Conservation (phyloP, 805 yeast species). For the Pichia occidentalis region DNA sequence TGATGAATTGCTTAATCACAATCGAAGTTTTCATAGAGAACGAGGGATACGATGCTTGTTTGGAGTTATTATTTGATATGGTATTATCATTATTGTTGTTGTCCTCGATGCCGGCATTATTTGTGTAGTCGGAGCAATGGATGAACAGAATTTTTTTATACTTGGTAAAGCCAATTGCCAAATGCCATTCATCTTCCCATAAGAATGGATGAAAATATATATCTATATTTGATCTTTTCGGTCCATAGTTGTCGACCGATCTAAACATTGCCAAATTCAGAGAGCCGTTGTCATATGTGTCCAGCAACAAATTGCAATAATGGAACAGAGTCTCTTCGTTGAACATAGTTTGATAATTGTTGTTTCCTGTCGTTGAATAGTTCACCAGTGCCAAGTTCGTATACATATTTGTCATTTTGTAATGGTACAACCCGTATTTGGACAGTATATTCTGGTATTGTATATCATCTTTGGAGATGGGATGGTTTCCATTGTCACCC, state of each 20-base stretch:
- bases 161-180: constrained; percentile 26
- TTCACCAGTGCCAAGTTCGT: not conserved
- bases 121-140: constrained; percentile 22
- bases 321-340: constrained; percentile 25
- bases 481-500: too few relatives aligned
- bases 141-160: constrained; percentile 23
- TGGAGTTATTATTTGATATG: too few relatives aligned
- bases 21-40: constrained; percentile 24
- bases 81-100: too few relatives aligned
- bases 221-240: constrained; percentile 17
- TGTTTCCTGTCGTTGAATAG: too few relatives aligned
- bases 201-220: constrained; percentile 28
- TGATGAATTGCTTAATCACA: constrained; percentile 24
- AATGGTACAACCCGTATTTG: too few relatives aligned
- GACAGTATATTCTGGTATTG: too few relatives aligned
- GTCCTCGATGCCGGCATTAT: constrained; percentile 1
- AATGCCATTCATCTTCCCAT: constrained; percentile 30
- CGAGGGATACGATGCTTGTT: constrained; percentile 4
- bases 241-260: constrained; percentile 23
- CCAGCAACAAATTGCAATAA: constrained; percentile 25
- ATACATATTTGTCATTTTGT: constrained; percentile 1
- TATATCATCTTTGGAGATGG: too few relatives aligned
- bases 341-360: too few relatives aligned
- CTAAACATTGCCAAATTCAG: constrained; percentile 21
- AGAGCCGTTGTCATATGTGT: constrained; percentile 17